Evolutionary conservation across 352 stramenopile species (phyloP), one percentile per base, ranked within the genome.

Genomic region (Globisporangium barbulae): DNA sequence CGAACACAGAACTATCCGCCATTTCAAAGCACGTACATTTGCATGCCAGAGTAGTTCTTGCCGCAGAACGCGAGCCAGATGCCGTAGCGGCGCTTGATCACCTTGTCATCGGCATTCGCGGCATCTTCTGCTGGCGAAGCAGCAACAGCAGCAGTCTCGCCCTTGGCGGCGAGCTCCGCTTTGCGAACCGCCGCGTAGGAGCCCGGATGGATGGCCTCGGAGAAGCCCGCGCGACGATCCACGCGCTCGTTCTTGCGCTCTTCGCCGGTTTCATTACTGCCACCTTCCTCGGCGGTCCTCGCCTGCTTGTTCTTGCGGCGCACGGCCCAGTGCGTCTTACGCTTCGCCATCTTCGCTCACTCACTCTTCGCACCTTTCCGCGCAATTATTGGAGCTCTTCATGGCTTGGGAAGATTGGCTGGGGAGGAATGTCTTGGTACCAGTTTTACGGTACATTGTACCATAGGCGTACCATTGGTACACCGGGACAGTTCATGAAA

Each of bases 31-130:
- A 71, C 72, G 39, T 71, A 91, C 85, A 96, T 90, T 68, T 97
- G 89, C 85, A 95, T 93, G 28, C 89, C 89, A 55, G 85, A 93
- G 73, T 97, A 97, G 37, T 91, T 80, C 65, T 92, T 93, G 48
- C 89, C 89, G 56, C 89, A 96, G 69, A 96, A 97, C 28, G 84
- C 85, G 64, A 97, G 69, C 83, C 90, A 90, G 45, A 97, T 68
- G 30, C 79, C 89, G 59, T 95, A 97, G 53, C 73, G 79, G 22
- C 75, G 71, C 78, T 94, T 94, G 53, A 63, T 54, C 22, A 62
- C 42, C n/a, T 62, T 61, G 4, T 53, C 35, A n/a, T 68, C 42
- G n/a, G 61, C 33, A 12, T 35, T n/a, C n/a, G 41, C 39, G 2
- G 28, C 31, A 39, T 30, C 33, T 45, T n/a, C 31, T 12, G 28